These are phyloP conservation scores for Coemansia sp. DNA, from an alignment of 192 early-diverging fungal genomes.

Conservation along the genomic window DNA sequence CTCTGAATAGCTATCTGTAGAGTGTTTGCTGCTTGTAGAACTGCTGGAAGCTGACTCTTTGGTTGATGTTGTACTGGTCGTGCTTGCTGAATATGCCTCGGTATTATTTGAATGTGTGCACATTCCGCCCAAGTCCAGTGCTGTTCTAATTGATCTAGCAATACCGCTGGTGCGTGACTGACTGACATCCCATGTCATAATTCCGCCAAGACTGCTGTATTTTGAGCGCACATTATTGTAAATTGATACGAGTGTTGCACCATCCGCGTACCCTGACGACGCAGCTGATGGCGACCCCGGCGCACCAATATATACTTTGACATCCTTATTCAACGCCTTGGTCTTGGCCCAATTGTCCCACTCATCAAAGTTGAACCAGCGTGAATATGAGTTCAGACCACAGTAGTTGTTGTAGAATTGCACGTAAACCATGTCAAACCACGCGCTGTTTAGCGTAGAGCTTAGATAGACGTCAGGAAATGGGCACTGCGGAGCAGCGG, in stretches of 20 bases:
- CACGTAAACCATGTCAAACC: slow-evolving; percentile 66
- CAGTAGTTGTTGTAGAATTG: slow-evolving; percentile 78
- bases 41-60: neutral
- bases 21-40: neutral
- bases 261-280: slow-evolving; percentile 54
- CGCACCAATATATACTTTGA: slow-evolving; percentile 59
- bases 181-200: slow-evolving; percentile 69
- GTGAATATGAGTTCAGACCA: slow-evolving; percentile 52
- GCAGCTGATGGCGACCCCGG: slow-evolving; percentile 60
- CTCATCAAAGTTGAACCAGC: slow-evolving; percentile 58
- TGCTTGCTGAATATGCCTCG: slow-evolving; percentile 12
- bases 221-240: slow-evolving; percentile 45
- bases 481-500: slow-evolving; percentile 65
- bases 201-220: slow-evolving; percentile 64
- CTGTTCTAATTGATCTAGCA: slow-evolving; percentile 29
- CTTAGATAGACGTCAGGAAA: slow-evolving; percentile 60
- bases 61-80: neutral
- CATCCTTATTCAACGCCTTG: slow-evolving; percentile 58
- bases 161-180: slow-evolving; percentile 46
- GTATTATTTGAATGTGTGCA: slow-evolving; percentile 20
- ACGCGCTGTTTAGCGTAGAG: slow-evolving; percentile 56
- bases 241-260: slow-evolving; percentile 42
- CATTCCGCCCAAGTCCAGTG: slow-evolving; percentile 21
- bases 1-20: neutral
- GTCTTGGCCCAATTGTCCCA: slow-evolving; percentile 69